These are phyloP conservation scores for Suhomyces ambrosiae DNA, from an alignment of 1,139 yeast genomes.

Conservation along the genomic window DNA sequence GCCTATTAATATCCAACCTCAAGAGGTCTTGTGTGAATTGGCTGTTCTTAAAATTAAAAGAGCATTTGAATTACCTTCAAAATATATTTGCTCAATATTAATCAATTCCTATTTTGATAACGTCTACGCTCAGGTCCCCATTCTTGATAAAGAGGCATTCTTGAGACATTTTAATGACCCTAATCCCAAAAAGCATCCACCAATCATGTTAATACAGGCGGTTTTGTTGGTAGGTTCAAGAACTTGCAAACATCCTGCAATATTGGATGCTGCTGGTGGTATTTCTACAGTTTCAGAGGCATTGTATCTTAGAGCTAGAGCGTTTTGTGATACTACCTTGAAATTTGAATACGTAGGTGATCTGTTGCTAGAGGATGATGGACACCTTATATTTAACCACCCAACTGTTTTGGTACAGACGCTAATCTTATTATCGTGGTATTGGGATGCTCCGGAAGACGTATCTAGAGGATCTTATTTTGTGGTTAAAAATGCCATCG, in stretches of 20 bases:
- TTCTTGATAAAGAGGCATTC: constrained; percentile 17
- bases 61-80: constrained; percentile 17
- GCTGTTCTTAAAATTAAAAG: constrained; percentile 16
- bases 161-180: constrained; percentile 18
- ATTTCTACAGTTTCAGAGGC: constrained; percentile 11
- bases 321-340: constrained; percentile 16
- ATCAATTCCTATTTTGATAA: constrained; percentile 8
- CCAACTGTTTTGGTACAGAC: constrained; percentile 17
- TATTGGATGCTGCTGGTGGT: constrained; percentile 14
- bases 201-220: constrained; percentile 18
- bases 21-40: constrained; percentile 16
- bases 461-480: constrained; percentile 13
- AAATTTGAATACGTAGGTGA: constrained; percentile 18
- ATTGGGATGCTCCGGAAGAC: constrained; percentile 20
- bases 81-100: constrained; percentile 10
- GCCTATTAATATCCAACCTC: constrained; percentile 8
- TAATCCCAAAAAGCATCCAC: constrained; percentile 17
- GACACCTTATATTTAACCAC: constrained; percentile 17
- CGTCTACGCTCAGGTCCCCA: constrained; percentile 16
- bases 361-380: constrained; percentile 14
- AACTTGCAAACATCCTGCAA: constrained; percentile 17
- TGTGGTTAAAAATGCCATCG: constrained; percentile 13
- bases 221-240: constrained; percentile 17
- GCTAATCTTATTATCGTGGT: constrained; percentile 17
- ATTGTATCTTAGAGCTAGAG: constrained; percentile 14